A percentile compares a stretch with the other conserved stretches of the same genome.
Conservation (phyloP, 1,284 basidiomycete species). For the Neolentinus lepideus region DNA sequence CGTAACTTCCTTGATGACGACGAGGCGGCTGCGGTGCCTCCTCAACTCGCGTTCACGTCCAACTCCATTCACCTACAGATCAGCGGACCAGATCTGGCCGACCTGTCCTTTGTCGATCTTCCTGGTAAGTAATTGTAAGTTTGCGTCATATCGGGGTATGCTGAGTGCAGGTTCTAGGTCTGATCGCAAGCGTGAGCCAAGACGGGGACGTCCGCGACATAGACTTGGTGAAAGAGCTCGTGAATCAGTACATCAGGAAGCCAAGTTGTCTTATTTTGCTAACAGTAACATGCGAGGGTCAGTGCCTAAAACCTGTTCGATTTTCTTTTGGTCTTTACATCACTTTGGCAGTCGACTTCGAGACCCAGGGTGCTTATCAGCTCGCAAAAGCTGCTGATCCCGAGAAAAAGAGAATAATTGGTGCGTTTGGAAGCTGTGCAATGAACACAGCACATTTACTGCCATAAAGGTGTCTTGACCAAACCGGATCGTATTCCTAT, state of each 20-base stretch:
- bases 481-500: conserved; percentile 49
- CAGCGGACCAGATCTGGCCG: conserved; percentile 56
- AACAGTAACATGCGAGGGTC: conserved; percentile 70
- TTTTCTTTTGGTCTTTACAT: not conserved
- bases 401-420: conserved; percentile 59
- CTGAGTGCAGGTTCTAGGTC: conserved; percentile 27
- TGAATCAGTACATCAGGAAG: conserved; percentile 51
- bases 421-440: conserved; percentile 32
- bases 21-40: conserved; percentile 9
- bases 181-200: conserved; percentile 54
- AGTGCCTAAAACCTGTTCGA: conserved; percentile 13
- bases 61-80: conserved; percentile 64
- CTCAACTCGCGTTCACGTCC: conserved; percentile 48
- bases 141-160: conserved; percentile 1
- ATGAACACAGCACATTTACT: not conserved
- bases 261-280: conserved; percentile 63
- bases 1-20: conserved; percentile 31
- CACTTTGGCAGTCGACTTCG: conserved; percentile 59
- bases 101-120: conserved; percentile 66
- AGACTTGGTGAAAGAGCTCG: conserved; percentile 53
- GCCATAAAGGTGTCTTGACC: conserved; percentile 61
- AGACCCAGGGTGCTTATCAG: conserved; percentile 62
- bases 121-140: conserved; percentile 37
- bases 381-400: conserved; percentile 53
- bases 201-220: conserved; percentile 48